Conservation (phyloP, 2,329 filamentous ascomycete species). For the Didymella segeticola region DNA sequence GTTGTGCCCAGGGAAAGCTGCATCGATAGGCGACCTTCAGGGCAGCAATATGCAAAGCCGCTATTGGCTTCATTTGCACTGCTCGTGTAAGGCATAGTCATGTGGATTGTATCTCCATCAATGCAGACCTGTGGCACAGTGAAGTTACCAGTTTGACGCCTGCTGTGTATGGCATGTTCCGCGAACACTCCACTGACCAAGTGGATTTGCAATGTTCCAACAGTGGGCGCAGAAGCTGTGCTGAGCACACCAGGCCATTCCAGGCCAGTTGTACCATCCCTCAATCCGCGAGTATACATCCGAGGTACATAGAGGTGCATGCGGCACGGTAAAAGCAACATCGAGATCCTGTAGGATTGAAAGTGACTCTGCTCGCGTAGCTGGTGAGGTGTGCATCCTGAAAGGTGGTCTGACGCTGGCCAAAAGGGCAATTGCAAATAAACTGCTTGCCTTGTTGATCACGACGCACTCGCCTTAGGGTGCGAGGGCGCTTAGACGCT, state of each 20-base stretch:
- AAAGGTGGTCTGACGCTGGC: conserved; percentile 10
- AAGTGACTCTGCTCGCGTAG: conserved; percentile 1
- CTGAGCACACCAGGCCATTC: conserved; percentile 7
- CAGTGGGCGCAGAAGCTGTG: conserved; percentile 9
- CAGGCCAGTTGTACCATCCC: conserved; percentile 9
- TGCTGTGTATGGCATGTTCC: conserved; percentile 8
- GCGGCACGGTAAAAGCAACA: conserved; percentile 13
- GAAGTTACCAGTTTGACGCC: conserved; percentile 18
- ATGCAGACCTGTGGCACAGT: conserved; percentile 30
- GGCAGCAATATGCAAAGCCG: conserved; percentile 19
- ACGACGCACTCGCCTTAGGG: conserved; percentile 4
- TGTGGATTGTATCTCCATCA: conserved; percentile 7
- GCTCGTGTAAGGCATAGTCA: conserved; percentile 12
- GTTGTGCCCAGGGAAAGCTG: conserved; percentile 12
- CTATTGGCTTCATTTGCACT: conserved; percentile 27
- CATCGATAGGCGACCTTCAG: not conserved
- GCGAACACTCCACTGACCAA: conserved; percentile 4
- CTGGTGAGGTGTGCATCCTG: conserved; percentile 6
- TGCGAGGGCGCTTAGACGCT: conserved; percentile 1
- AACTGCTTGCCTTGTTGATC: conserved; percentile 3
- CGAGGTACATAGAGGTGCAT: conserved; percentile 10
- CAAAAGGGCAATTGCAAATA: conserved; percentile 5
- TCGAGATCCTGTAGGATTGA: conserved; percentile 14
- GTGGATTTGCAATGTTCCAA: conserved; percentile 6
- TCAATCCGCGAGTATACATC: conserved; percentile 4